Base-by-base conservation (phyloP, 2,329 filamentous ascomycete genomes). In the Epichloe amarillans region DNA sequence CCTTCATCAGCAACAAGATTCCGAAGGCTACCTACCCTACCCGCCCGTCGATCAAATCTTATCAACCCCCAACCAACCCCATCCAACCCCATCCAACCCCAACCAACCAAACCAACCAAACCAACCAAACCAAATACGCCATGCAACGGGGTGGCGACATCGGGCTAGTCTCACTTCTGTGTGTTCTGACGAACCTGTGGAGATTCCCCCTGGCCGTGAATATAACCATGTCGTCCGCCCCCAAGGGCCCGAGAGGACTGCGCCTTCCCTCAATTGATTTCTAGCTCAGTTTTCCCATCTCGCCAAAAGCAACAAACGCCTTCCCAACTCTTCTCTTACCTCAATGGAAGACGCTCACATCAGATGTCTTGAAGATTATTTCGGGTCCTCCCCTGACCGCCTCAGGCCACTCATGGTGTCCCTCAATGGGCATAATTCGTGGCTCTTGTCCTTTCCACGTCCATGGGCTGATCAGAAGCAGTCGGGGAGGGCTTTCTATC, bases 341-440 rank as follows among this genome's bases (percentile, higher is more conserved):
- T 53, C 51, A 53, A 53, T 53, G 52, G 52, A 52, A 51, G 50
- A 52, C 41, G 44, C 46, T 49, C 40, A 50, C 47, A 49, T 40
- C 42, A 51, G 35, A 53, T 53, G 50, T 52, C 52, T 53, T 53
- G 52, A 53, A 51, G 39, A 53, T 30, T 48, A 53, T 50, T 53
- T 53, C 43, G 42, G 37, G 30, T 33, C 50, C 23, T 53, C 42
- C 50, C 49, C 52, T n/a, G 52, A 50, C 47, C 50, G 50, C 17
- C 51, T 52, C 17, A 53, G 59, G 35, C 64, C 65, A 0, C 53
- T 64, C 6, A 45, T 65, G 15, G 66, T 64, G 0, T 60, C 57
- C 7, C 53, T 66, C 6, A 67, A 67, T 47, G 64, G 63, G 5
- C 64, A 67, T 44, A 62, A 62, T 15, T 62, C 62, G 35, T 67